phyloP scores from a whole-genome alignment of 371 early-diverging fungal species.

The Ecytonucleospora hepatopenaei region DNA sequence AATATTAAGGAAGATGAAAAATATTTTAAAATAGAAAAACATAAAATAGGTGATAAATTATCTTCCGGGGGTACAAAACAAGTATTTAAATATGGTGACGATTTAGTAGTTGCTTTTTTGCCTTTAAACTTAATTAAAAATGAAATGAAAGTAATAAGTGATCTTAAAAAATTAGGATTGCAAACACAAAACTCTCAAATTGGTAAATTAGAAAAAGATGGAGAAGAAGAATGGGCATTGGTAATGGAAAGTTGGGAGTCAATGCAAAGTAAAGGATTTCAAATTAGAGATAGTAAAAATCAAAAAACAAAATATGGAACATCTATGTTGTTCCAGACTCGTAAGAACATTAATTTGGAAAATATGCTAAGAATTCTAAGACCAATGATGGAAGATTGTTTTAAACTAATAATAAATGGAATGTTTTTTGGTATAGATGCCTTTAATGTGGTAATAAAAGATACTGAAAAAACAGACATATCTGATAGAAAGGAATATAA shows the following conservation, averaged over 20 bases:
- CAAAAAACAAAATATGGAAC: neutral
- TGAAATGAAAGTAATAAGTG: neutral
- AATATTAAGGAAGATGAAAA: no score
- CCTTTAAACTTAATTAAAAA: neutral
- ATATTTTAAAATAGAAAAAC: neutral
- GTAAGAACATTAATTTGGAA: neutral
- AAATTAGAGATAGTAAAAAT: conserved; percentile 1
- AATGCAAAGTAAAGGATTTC: neutral
- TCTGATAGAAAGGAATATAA: neutral
- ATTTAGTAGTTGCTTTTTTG: neutral
- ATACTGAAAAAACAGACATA: neutral
- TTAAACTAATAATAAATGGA: conserved; percentile 2
- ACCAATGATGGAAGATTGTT: neutral
- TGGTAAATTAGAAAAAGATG: conserved; percentile 1
- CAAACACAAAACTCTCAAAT: neutral
- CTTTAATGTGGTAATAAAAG: neutral
- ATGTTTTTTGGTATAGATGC: neutral
- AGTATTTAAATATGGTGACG: neutral
- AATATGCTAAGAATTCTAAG: neutral
- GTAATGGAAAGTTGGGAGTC: neutral
- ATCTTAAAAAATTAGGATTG: neutral
- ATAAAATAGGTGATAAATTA: neutral
- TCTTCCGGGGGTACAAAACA: neutral
- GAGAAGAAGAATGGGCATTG: neutral
- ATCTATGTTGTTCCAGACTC: neutral